Base-by-base conservation (phyloP, 345 rosid species). In the Ceriops zippeliana region DNA sequence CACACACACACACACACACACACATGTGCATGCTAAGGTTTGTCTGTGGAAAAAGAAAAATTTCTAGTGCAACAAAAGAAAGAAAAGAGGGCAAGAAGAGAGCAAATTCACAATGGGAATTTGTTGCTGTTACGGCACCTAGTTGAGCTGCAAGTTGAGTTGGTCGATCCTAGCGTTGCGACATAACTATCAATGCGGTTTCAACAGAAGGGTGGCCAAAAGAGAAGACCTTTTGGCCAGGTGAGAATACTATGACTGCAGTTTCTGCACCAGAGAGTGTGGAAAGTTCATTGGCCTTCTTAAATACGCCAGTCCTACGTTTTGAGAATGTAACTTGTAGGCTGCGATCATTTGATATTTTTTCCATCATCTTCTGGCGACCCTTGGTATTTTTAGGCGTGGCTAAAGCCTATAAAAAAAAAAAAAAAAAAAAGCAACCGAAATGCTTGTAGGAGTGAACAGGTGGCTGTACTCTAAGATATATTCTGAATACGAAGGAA, bases 111-210 rank as follows among this genome's bases (percentile, higher is more conserved):
- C 9, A 7, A 1, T 7, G 37, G 37, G 10, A 34, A 7, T 1
- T 34, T 34, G 9, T 7, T 7, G 0, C 9, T 7, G 9, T 34
- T 34, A 34, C 37, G 13, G 30, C 61, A 73, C 82, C 69, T 74
- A 76, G 65, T 64, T 47, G 6, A 65, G 65, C 24, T 52, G 67
- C 35, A 24, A 28, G 66, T 85, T 90, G 53, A 86, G 90, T 17
- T 86, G 79, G 1, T 70, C 78, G 28, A 83, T 54, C 37, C 69
- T 53, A 4, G 78, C 82, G 19, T 80, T 78, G 21, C 84, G 81
- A 83, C 59, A 60, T 58, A 76, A n/a, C 68, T 72, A 7, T 71
- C 65, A 13, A 65, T 13, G 71, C 46, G 0, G 62, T 28, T 32
- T 70, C 68, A 28, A 76, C 68, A 27, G 63, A 49, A 56, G 79